These are phyloP conservation scores for Fusarium sp. DNA, from an alignment of 2,329 filamentous ascomycete genomes.

Conservation along the genomic window DNA sequence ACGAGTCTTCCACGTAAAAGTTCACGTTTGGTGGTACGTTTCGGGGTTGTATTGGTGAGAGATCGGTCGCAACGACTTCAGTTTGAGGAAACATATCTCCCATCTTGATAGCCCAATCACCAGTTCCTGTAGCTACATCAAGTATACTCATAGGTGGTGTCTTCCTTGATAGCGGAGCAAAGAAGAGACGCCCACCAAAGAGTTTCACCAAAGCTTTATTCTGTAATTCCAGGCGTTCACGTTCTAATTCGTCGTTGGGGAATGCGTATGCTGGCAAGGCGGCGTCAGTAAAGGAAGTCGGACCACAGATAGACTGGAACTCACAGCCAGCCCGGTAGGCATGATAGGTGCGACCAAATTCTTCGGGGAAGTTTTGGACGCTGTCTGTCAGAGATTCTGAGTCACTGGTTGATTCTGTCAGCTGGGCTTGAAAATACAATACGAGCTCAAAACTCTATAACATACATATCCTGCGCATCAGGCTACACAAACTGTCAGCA, in stretches of 20 bases:
- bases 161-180: slow-evolving; percentile 52
- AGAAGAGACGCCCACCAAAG: slow-evolving; percentile 53
- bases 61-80: slow-evolving; percentile 69
- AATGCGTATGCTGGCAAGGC: slow-evolving; percentile 53
- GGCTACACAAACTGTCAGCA: slow-evolving; percentile 39
- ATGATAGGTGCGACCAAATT: slow-evolving; percentile 59
- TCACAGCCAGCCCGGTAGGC: slow-evolving; percentile 58
- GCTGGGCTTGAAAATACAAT: slow-evolving; percentile 2
- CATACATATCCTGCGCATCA: slow-evolving; percentile 40
- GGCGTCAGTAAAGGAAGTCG: slow-evolving; percentile 7
- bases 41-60: slow-evolving; percentile 72
- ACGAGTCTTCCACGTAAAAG: slow-evolving; percentile 75
- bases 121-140: slow-evolving; percentile 58
- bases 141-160: slow-evolving; percentile 51
- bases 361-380: slow-evolving; percentile 53
- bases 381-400: slow-evolving; percentile 54
- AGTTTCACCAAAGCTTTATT: slow-evolving; percentile 50
- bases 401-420: slow-evolving; percentile 36
- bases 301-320: slow-evolving; percentile 31
- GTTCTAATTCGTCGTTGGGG: slow-evolving; percentile 56
- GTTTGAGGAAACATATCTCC: slow-evolving; percentile 68
- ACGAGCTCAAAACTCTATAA: background rate
- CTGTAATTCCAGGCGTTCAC: slow-evolving; percentile 54
- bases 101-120: slow-evolving; percentile 73
- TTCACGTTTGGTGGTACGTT: slow-evolving; percentile 76